Percentiles rank a stretch among this genome's conserved stretches.
Conservation (phyloP, 1,284 basidiomycete genomes). For the Ustilago esculenta region DNA sequence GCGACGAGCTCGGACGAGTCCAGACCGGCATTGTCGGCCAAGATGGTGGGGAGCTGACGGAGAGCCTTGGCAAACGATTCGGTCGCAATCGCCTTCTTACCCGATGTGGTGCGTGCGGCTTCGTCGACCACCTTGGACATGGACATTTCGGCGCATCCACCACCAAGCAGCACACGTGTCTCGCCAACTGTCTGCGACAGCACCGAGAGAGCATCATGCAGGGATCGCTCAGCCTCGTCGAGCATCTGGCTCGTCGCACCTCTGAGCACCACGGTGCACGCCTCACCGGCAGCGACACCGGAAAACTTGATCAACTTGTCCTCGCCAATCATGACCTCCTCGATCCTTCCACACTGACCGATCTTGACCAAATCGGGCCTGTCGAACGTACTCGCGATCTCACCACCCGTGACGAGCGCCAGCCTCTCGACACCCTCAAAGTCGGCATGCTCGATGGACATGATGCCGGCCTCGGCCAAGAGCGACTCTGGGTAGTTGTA, state of each 20-base stretch:
- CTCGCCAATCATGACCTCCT: slow-evolving; percentile 99
- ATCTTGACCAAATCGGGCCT: slow-evolving; percentile 91
- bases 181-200: slow-evolving; percentile 98
- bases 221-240: slow-evolving; percentile 95
- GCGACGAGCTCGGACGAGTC: slow-evolving; percentile 96
- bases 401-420: slow-evolving; percentile 95
- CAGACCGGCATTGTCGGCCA: slow-evolving; percentile 97
- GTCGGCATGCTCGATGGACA: slow-evolving; percentile 98
- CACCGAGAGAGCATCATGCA: slow-evolving; percentile 97
- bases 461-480: slow-evolving; percentile 89
- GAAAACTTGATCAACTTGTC: slow-evolving; percentile 99
- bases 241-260: slow-evolving; percentile 99
- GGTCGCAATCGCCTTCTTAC: slow-evolving; percentile 94
- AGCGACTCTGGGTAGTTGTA: slow-evolving; percentile 99
- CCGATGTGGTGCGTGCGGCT: slow-evolving; percentile 82
- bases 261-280: slow-evolving; percentile 97
- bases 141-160: slow-evolving; percentile 96
- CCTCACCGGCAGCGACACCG: slow-evolving; percentile 95
- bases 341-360: slow-evolving; percentile 91
- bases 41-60: slow-evolving; percentile 86
- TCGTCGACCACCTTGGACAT: slow-evolving; percentile 96
- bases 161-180: slow-evolving; percentile 90
- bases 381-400: slow-evolving; percentile 96
- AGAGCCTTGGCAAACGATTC: slow-evolving; percentile 90
- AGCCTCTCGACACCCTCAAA: slow-evolving; percentile 98